Percentiles rank a stretch among this genome's conserved stretches.
These are phyloP conservation scores for Vararia minispora DNA, from an alignment of 768 basidiomycete species.

Conservation along the genomic window DNA sequence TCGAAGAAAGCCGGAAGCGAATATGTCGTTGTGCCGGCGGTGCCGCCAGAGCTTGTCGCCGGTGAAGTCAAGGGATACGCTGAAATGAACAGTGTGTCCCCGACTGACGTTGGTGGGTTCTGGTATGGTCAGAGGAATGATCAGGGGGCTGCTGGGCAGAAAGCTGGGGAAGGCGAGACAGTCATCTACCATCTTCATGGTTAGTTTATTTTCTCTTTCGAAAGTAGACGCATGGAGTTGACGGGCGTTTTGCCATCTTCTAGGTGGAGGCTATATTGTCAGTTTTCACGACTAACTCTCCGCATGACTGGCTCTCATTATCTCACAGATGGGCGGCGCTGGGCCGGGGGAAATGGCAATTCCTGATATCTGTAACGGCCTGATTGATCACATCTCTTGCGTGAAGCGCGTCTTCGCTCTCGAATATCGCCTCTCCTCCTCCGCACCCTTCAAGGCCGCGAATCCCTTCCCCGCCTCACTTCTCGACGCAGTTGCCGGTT, in stretches of 20 bases:
- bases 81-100: not conserved
- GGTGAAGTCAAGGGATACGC: not conserved
- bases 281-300: not conserved
- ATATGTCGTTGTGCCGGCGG: not conserved
- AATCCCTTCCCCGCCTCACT: constrained; percentile 45
- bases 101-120: not conserved
- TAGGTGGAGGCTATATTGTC: not conserved
- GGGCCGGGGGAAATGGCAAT: not conserved
- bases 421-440: not conserved
- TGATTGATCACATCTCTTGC: not conserved
- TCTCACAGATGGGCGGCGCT: not conserved
- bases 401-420: constrained; percentile 1
- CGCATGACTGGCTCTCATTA: not conserved
- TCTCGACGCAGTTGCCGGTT: constrained; percentile 40
- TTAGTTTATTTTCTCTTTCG: not conserved
- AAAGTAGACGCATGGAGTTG: not conserved
- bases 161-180: not conserved
- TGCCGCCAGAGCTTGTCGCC: not conserved
- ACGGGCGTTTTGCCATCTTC: too few relatives aligned
- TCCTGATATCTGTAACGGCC: not conserved
- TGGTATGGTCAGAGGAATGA: not conserved
- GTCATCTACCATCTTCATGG: not conserved
- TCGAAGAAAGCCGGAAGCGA: not conserved
- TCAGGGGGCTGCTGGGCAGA: not conserved
- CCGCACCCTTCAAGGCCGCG: constrained; percentile 18